Percentiles rank a stretch among this genome's conserved stretches.
phyloP scores from a whole-genome alignment of 495 filamentous ascomycete species.

The Annulohypoxylon bovei region DNA sequence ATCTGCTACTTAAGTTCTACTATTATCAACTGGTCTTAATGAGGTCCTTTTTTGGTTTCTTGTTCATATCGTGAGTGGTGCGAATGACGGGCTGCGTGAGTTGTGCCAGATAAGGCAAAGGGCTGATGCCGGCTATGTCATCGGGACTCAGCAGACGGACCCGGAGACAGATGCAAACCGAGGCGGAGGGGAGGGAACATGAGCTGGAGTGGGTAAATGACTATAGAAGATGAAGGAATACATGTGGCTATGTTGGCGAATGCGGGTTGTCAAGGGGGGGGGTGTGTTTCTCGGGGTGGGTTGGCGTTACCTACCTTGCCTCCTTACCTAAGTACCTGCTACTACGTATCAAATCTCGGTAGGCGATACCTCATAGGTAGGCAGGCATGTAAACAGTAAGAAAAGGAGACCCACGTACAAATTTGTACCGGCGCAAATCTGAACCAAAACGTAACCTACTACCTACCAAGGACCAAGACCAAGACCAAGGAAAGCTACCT shows the following conservation, averaged over 20 bases:
- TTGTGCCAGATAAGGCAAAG: background rate
- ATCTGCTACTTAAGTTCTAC: constrained; percentile 16
- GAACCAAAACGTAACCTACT: constrained; percentile 16
- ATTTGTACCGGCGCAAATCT: constrained; percentile 31
- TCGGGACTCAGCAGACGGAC: background rate
- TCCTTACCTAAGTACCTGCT: constrained; percentile 32
- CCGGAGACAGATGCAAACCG: constrained; percentile 10
- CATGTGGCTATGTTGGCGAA: constrained; percentile 11
- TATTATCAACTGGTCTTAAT: background rate
- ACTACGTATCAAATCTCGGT: constrained; percentile 16
- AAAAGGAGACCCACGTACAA: constrained; percentile 36
- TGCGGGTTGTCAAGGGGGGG: constrained; percentile 1
- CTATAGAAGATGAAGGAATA: constrained; percentile 12
- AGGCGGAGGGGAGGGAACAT: background rate
- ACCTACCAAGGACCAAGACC: background rate
- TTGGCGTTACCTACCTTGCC: constrained; percentile 35
- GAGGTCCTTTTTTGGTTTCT: background rate
- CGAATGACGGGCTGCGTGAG: background rate
- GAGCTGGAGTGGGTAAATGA: background rate
- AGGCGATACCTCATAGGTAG: constrained; percentile 12
- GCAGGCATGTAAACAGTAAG: constrained; percentile 41
- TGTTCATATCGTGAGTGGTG: constrained; percentile 11
- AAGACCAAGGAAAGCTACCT: background rate
- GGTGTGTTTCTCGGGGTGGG: constrained; percentile 27
- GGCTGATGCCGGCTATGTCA: constrained; percentile 12